These are phyloP conservation scores for Debaryomyces nepalensis DNA, from an alignment of 1,139 yeast genomes.

Conservation along the genomic window DNA sequence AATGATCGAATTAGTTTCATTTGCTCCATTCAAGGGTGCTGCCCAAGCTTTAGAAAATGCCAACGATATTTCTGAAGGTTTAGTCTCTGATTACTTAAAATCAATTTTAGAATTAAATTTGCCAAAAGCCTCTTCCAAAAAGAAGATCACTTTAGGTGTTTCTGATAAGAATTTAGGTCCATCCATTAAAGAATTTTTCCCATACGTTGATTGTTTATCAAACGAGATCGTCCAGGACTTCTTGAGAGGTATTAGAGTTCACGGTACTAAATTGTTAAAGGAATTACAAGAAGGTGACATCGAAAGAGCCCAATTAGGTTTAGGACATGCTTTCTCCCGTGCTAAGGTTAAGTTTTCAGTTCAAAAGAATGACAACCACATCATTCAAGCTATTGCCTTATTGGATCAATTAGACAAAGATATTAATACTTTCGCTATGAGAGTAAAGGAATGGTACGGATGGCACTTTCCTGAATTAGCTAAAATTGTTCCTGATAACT, in stretches of 20 bases:
- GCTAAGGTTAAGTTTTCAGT: slow-evolving; percentile 98
- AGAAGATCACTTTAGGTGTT: slow-evolving; percentile 74
- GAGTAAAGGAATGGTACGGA: slow-evolving; percentile 99
- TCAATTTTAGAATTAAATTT: slow-evolving; percentile 87
- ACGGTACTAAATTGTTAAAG: slow-evolving; percentile 86
- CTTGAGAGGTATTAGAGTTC: slow-evolving; percentile 92
- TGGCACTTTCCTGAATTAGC: slow-evolving; percentile 99
- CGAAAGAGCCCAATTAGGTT: slow-evolving; percentile 97
- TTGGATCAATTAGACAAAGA: slow-evolving; percentile 97
- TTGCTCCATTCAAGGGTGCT: slow-evolving; percentile 98
- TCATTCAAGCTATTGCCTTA: slow-evolving; percentile 96
- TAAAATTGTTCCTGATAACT: slow-evolving; percentile 93
- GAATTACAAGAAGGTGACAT: slow-evolving; percentile 93
- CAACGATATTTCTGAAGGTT: slow-evolving; percentile 96
- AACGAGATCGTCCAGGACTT: slow-evolving; percentile 94
- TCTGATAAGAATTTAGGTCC: slow-evolving; percentile 97
- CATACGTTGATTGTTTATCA: slow-evolving; percentile 86
- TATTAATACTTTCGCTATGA: slow-evolving; percentile 96
- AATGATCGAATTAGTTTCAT: slow-evolving; percentile 89
- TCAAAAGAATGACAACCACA: slow-evolving; percentile 97
- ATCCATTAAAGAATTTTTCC: slow-evolving; percentile 88
- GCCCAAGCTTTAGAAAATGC: slow-evolving; percentile 99
- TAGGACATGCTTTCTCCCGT: slow-evolving; percentile 98
- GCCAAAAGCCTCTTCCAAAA: slow-evolving; percentile 81
- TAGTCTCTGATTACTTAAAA: slow-evolving; percentile 90